Conservation (phyloP, 352 stramenopile species). For the Pythium volutum region DNA sequence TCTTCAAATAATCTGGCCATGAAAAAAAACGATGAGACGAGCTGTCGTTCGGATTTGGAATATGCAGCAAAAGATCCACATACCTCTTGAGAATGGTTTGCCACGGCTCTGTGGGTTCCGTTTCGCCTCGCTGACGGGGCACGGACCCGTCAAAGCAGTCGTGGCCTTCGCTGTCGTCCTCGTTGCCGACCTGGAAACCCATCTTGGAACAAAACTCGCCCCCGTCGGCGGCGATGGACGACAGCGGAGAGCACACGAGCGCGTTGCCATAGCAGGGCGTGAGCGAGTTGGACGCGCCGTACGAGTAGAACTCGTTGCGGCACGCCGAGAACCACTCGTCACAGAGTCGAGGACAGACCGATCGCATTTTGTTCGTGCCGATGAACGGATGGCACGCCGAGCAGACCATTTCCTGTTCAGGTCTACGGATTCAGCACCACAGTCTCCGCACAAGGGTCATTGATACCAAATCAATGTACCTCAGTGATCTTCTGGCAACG, state of each 20-base stretch:
- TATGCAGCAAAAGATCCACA: not conserved
- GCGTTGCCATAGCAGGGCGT: constrained; percentile 81
- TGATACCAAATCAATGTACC: constrained; percentile 9
- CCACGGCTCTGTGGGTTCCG: constrained; percentile 62
- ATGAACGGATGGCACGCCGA: constrained; percentile 80
- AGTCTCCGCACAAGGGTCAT: not conserved
- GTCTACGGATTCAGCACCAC: not conserved
- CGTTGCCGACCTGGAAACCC: constrained; percentile 70
- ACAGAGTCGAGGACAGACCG: constrained; percentile 69
- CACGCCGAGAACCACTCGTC: constrained; percentile 72
- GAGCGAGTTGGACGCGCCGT: constrained; percentile 51
- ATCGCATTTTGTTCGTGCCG: constrained; percentile 71
- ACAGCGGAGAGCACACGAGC: constrained; percentile 73
- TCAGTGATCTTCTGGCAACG: constrained; percentile 64
- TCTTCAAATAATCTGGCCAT: constrained; percentile 51
- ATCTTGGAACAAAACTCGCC: constrained; percentile 74
- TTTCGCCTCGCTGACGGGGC: constrained; percentile 42
- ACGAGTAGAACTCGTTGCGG: constrained; percentile 73
- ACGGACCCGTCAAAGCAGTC: constrained; percentile 86
- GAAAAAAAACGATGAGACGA: not conserved
- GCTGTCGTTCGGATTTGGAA: not conserved
- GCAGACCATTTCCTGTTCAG: constrained; percentile 68
- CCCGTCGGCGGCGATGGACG: constrained; percentile 46
- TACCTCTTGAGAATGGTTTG: constrained; percentile 41
- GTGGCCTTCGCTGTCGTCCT: constrained; percentile 60